Evolutionary conservation across 2,329 filamentous ascomycete species (phyloP).

Genomic region (Aspergillus pseudotamarii): DNA sequence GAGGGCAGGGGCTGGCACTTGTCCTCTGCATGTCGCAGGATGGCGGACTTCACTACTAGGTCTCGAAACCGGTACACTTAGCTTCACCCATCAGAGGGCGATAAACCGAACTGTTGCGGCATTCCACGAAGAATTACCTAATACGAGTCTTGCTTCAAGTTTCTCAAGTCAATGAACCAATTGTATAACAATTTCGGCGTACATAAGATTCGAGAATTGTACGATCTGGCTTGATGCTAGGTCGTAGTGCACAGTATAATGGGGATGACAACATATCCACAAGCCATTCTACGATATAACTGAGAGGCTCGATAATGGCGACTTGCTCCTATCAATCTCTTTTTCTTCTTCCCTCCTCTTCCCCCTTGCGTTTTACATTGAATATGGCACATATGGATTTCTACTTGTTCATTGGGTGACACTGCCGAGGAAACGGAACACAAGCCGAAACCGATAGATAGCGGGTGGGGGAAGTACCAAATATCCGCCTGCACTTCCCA

Average conservation of each 20-base stretch:
- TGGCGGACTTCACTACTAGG: background rate
- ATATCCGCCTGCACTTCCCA: background rate
- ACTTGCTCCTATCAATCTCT: background rate
- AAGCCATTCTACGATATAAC: background rate
- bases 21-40: background rate
- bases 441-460: background rate
- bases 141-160: background rate
- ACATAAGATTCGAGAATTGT: background rate
- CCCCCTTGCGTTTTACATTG: background rate
- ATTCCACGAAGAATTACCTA: background rate
- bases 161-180: background rate
- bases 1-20: background rate
- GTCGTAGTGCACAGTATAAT: background rate
- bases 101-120: background rate
- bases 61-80: background rate
- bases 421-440: background rate
- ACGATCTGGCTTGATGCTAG: background rate
- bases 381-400: background rate
- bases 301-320: background rate
- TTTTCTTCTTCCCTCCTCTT: background rate
- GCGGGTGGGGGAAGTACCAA: background rate
- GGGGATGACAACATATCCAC: background rate
- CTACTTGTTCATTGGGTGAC: background rate
- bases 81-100: background rate
- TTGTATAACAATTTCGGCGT: background rate